These are phyloP conservation scores for Talaromyces atroroseus DNA, from an alignment of 2,329 filamentous ascomycete genomes.

Conservation along the genomic window DNA sequence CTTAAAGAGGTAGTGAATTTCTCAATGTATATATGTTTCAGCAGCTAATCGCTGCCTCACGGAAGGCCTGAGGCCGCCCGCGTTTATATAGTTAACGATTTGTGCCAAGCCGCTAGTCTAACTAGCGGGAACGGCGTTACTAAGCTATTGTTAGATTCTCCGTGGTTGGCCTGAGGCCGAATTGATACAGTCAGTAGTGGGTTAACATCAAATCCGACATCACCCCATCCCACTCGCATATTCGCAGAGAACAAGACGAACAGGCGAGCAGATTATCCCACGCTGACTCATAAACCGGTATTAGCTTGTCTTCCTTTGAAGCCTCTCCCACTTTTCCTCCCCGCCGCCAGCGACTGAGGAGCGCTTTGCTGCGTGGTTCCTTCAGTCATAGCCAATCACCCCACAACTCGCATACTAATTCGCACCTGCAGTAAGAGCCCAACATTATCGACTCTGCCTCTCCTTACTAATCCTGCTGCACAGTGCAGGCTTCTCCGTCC, in stretches of 20 bases:
- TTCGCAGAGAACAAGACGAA: not conserved
- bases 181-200: conserved; percentile 1
- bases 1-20: too few species aligned
- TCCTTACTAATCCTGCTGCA: not conserved
- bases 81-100: too few species aligned
- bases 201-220: not conserved
- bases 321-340: not conserved
- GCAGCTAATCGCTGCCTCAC: too few species aligned
- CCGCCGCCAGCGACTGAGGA: not conserved
- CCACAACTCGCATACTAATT: conserved; percentile 7
- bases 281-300: not conserved
- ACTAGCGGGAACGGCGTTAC: too few species aligned
- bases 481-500: not conserved
- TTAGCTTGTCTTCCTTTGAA: not conserved
- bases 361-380: conserved; percentile 13
- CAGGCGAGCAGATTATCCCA: not conserved
- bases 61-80: too few species aligned
- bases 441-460: not conserved
- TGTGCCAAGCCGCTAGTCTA: too few species aligned
- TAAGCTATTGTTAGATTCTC: too few species aligned
- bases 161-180: too few species aligned
- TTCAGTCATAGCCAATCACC: conserved; percentile 1
- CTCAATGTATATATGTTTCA: too few species aligned
- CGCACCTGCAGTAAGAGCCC: not conserved
- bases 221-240: not conserved